Percentiles rank a stretch among this genome's conserved stretches.
Conservation (phyloP, 257 asterid genomes). For the Nemophila menziesii region DNA sequence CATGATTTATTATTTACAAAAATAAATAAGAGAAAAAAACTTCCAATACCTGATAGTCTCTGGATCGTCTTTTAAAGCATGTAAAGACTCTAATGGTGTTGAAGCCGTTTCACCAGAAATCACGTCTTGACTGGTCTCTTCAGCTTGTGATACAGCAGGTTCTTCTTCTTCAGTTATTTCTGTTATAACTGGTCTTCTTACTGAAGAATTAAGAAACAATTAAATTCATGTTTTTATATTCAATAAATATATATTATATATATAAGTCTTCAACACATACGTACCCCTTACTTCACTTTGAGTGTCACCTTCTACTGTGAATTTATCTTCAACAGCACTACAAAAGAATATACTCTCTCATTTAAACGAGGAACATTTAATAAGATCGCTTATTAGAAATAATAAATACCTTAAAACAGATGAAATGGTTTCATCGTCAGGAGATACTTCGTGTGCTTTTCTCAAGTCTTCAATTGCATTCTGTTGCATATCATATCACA, state of each 20-base stretch:
- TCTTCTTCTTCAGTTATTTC: constrained; percentile 77
- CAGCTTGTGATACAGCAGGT: constrained; percentile 22
- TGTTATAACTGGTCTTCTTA: constrained; percentile 86
- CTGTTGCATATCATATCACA: constrained; percentile 26
- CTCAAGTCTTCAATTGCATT: constrained; percentile 82
- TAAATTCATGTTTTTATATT: background rate
- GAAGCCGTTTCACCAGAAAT: constrained; percentile 25
- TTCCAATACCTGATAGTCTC: constrained; percentile 63
- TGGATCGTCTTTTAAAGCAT: constrained; percentile 58
- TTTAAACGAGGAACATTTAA: background rate
- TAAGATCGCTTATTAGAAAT: background rate
- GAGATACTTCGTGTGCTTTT: constrained; percentile 73
- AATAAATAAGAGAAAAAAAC: background rate
- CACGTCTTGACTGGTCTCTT: constrained; percentile 27
- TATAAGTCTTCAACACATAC: constrained; percentile 5
- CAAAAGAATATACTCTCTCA: constrained; percentile 9
- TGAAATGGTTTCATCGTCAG: constrained; percentile 85
- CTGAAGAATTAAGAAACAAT: constrained; percentile 9
- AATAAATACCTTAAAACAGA: constrained; percentile 61
- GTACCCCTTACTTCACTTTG: constrained; percentile 52
- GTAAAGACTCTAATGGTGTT: constrained; percentile 39
- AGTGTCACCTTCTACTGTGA: constrained; percentile 42
- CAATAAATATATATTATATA: background rate
- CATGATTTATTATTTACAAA: too few relatives aligned
- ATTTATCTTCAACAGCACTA: constrained; percentile 68